These are phyloP conservation scores for Chrysoporthe austroafricana DNA, from an alignment of 2,329 filamentous ascomycete species.

Conservation along the genomic window DNA sequence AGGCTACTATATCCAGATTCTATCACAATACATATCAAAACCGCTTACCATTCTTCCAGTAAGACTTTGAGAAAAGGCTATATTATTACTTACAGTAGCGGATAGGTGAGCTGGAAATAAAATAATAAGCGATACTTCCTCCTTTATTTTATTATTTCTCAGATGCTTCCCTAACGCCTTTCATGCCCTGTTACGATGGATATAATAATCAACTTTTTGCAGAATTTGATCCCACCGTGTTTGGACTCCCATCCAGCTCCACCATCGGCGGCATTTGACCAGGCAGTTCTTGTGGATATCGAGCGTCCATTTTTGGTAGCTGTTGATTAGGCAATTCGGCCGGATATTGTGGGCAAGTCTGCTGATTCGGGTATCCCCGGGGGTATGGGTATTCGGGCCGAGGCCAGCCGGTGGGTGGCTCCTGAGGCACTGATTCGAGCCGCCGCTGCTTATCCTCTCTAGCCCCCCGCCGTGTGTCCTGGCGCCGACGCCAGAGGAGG, in stretches of 20 bases:
- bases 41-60: too few species aligned
- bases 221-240: background rate
- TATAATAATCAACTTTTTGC: background rate
- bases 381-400: background rate
- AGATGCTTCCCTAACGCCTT: too few species aligned
- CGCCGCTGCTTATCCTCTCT: background rate
- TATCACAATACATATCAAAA: too few species aligned
- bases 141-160: too few species aligned
- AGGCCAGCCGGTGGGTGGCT: background rate
- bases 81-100: too few species aligned
- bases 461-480: background rate
- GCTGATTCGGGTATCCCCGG: background rate
- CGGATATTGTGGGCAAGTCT: background rate
- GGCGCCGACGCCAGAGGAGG: background rate
- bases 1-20: too few species aligned
- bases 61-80: too few species aligned
- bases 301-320: background rate
- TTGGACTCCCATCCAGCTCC: background rate
- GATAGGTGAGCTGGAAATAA: too few species aligned
- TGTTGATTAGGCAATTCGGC: background rate
- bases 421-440: background rate
- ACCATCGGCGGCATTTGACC: background rate
- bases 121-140: too few species aligned
- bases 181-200: too few species aligned
- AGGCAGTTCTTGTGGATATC: background rate